These are phyloP conservation scores for Novymonas esmeraldas DNA, from an alignment of 208 protist genomes.

Conservation along the genomic window DNA sequence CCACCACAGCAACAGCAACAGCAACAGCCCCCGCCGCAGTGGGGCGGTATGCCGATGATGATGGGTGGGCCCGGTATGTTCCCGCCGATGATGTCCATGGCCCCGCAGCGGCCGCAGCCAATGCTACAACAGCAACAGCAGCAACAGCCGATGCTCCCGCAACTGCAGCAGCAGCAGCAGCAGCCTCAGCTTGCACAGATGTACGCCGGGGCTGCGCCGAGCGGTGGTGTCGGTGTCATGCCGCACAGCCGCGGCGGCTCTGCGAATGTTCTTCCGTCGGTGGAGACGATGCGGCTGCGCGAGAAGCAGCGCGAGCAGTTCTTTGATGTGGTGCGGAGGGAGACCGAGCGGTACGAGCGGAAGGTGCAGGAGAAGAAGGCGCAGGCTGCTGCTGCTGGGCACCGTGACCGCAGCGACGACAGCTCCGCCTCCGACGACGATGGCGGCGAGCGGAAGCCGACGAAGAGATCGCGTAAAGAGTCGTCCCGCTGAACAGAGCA, in stretches of 20 bases:
- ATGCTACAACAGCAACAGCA: not conserved
- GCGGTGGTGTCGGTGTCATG: not conserved
- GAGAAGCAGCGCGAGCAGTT: constrained; percentile 86
- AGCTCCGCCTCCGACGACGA: constrained; percentile 31
- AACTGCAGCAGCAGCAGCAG: not conserved
- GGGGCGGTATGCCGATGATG: constrained; percentile 8
- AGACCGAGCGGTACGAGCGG: constrained; percentile 73
- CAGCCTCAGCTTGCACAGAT: too few species aligned
- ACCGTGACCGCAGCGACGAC: constrained; percentile 22
- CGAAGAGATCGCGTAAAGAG: constrained; percentile 22
- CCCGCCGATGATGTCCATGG: constrained; percentile 6
- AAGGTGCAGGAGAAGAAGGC: constrained; percentile 53
- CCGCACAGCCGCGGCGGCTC: not conserved
- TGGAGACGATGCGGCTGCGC: constrained; percentile 72
- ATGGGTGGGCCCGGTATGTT: constrained; percentile 11
- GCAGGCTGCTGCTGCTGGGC: constrained; percentile 34
- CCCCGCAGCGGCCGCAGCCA: not conserved
- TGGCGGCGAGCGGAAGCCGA: constrained; percentile 10
- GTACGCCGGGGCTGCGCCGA: not conserved
- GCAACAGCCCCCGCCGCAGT: constrained; percentile 4
- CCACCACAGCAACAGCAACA: too few species aligned
- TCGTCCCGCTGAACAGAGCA: too few species aligned
- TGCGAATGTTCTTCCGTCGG: constrained; percentile 54
- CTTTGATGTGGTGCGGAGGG: constrained; percentile 73
- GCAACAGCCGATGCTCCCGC: not conserved